phyloP scores from a whole-genome alignment of 805 yeast genomes.

The Metschnikowia vanudenii region DNA sequence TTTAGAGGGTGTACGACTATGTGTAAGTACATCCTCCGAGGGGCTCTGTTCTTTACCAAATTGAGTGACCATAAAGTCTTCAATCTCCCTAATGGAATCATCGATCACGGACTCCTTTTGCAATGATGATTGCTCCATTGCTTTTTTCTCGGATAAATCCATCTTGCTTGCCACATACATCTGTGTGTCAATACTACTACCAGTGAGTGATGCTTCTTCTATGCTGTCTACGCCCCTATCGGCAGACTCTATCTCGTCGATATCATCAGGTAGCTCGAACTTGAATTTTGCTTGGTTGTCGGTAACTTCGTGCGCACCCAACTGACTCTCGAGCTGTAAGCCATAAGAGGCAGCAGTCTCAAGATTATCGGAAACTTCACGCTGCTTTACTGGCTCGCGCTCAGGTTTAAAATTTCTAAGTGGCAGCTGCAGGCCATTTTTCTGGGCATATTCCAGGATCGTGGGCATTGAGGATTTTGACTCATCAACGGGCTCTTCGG shows the following conservation, averaged over 20 bases:
- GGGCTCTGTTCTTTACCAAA: slow-evolving; percentile 17
- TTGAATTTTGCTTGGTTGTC: slow-evolving; percentile 10
- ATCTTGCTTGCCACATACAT: background rate
- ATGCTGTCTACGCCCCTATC: slow-evolving; percentile 4
- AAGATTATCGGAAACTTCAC: slow-evolving; percentile 26
- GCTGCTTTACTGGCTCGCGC: slow-evolving; percentile 3
- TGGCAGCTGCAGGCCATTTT: slow-evolving; percentile 24
- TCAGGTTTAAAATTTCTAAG: slow-evolving; percentile 22
- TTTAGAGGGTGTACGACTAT: slow-evolving; percentile 4
- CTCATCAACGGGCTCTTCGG: slow-evolving; percentile 7
- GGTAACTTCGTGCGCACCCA: slow-evolving; percentile 11
- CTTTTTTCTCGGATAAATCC: background rate
- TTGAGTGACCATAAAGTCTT: slow-evolving; percentile 38
- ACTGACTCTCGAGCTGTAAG: slow-evolving; percentile 23
- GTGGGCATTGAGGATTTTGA: slow-evolving; percentile 11
- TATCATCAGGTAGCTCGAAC: slow-evolving; percentile 6
- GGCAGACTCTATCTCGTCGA: slow-evolving; percentile 1
- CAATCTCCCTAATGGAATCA: slow-evolving; percentile 40
- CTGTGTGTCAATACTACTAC: slow-evolving; percentile 6
- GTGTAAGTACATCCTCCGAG: slow-evolving; percentile 1
- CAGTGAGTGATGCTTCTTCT: slow-evolving; percentile 10
- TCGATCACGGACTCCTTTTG: slow-evolving; percentile 22
- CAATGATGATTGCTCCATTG: slow-evolving; percentile 2
- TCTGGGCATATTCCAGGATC: slow-evolving; percentile 26
- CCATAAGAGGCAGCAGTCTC: slow-evolving; percentile 30